Evolutionary conservation across 2,329 filamentous ascomycete genomes (phyloP), one percentile per base, ranked within the genome.

Genomic region (Teratosphaeria zuluensis): DNA sequence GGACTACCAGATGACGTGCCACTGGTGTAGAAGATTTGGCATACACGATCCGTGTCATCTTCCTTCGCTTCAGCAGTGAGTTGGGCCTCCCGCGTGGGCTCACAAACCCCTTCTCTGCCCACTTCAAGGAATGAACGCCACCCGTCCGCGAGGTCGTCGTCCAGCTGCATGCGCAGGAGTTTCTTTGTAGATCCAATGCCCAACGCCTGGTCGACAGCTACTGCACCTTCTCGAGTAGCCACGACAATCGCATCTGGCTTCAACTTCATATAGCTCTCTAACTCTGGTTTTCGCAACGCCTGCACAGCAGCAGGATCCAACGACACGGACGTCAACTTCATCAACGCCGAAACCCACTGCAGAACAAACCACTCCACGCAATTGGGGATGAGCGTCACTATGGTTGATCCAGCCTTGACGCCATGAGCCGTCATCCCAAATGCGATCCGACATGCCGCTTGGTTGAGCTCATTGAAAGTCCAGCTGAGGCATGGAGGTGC

Each of bases 201-300:
- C 56, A 54, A n/a, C 12, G 56, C 56, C 32, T 16, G 8, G 28
- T 58, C 51, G 9, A 58, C 51, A n/a, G 32, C 32, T 3, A 32
- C 6, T 7, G 56, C 56, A 30, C 51, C 56, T 1, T 53, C 31
- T 24, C 16, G 19, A 46, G 55, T 19, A 21, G 51, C 30, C 35
- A 58, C 56, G 32, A 58, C 21, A n/a, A 58, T 35, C 19, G 55
- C 33, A 54, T 38, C 56, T 0, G 56, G 56, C 14, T 46, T 53
- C 19, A 54, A 30, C 21, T 7, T 46, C 56, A 58, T 28, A 16
- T 56, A 58, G 19, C 32, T 42, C 33, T 58, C 30, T 9, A 58
- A 16, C 51, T 58, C 56, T 12, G 21, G n/a, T 12, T 3, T 38
- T 4, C 56, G 51, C 4, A 19, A 8, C 19, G 21, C 33, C 51